Evolutionary conservation across 768 basidiomycete genomes (phyloP), one percentile per base, ranked within the genome.

Genomic region (Termitomyces sp.): DNA sequence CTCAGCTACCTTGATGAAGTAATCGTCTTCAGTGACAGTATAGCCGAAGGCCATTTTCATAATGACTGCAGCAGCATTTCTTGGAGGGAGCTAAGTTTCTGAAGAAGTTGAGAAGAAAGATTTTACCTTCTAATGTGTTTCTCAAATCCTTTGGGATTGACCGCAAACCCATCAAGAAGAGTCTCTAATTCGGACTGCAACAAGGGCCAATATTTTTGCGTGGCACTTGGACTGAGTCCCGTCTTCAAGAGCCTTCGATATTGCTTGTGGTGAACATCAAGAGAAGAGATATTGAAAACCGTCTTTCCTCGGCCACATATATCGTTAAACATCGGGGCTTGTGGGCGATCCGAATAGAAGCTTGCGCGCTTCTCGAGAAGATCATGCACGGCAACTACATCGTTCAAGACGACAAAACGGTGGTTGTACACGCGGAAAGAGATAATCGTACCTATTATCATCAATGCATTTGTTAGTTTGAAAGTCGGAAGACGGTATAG

Each of bases 311-410:
- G 73, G 20, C 67, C 75, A 52, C 75, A 76, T 25, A 80, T 66
- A 6, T 71, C 71, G 49, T 73, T 66, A 56, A 68, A 75, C 75
- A 80, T 77, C 67, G 71, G 72, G 6, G 68, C 68, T 49, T 67
- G 68, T 2, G 81, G 82, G 7, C 83, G 75, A 56, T 82, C 82
- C 5, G 82, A 84, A 57, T 85, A 85, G 32, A 78, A 76, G 41
- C 64, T 66, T 27, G 80, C 75, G 20, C 83, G 76, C 53, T 72
- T 71, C 50, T 79, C 78, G 7, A 86, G 72, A 5, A 86, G 70
- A 27, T 82, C 75, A 47, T 70, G 64, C 4, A 81, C 73, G 7
- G 77, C 66, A 23, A 63, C 59, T 43, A 69, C 68, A 44, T 73
- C 73, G 64, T 82, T 84, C 9, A 85, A 68, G 39, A 84, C 71